A percentile compares a stretch with the other conserved stretches of the same genome.
These are phyloP conservation scores for Borovskyia barvae DNA, from an alignment of 208 protist species.

Conservation along the genomic window DNA sequence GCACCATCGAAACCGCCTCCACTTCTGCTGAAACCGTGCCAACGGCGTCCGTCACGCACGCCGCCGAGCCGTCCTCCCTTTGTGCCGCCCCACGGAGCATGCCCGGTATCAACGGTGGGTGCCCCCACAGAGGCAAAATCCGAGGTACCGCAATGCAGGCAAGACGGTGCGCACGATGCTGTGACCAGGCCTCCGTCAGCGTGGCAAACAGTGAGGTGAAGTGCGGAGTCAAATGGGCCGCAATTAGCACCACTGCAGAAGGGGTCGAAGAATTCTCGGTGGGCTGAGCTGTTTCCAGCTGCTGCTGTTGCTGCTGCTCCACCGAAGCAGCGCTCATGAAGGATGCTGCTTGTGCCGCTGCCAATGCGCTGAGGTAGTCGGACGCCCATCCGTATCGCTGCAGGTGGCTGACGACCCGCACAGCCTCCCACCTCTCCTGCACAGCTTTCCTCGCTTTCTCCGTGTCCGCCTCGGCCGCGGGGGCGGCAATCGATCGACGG, in stretches of 20 bases:
- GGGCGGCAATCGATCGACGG: background rate
- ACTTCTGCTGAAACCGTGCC: background rate
- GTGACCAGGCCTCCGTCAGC: background rate
- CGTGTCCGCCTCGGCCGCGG: background rate
- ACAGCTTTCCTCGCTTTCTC: background rate
- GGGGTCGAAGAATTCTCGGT: no score
- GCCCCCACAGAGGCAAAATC: no score
- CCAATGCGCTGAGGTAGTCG: conserved; percentile 11
- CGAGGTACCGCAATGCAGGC: no score
- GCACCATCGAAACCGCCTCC: background rate
- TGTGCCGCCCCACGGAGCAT: no score
- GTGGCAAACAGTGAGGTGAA: background rate
- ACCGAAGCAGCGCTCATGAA: no score
- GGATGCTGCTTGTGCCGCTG: no score
- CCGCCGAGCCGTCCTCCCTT: no score
- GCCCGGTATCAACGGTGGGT: no score
- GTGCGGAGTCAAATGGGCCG: background rate
- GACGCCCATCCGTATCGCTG: conserved; percentile 4
- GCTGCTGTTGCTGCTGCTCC: background rate
- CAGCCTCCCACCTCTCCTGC: conserved; percentile 3
- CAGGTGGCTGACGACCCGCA: conserved; percentile 5
- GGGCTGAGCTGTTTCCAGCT: no score
- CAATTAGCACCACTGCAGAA: background rate
- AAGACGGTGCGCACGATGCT: background rate
- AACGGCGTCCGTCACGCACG: background rate